These are phyloP conservation scores for Chamaenerion angustifolium DNA, from an alignment of 345 rosid genomes.

Conservation along the genomic window DNA sequence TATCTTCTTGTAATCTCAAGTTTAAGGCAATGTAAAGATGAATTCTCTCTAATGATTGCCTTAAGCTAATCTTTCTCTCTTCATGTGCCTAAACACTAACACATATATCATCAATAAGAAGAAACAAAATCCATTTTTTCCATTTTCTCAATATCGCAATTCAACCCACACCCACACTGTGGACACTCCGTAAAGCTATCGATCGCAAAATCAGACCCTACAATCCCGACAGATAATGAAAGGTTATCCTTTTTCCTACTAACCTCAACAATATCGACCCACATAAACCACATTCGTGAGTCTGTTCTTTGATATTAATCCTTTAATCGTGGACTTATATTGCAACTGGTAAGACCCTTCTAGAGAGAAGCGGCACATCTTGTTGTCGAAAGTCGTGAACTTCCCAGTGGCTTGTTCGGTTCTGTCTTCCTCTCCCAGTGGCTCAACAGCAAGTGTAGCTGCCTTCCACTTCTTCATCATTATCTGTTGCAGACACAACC, in stretches of 20 bases:
- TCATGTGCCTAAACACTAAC: no score
- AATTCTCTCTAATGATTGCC: no score
- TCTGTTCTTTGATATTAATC: slow-evolving; percentile 28
- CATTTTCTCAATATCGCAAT: slow-evolving; percentile 17
- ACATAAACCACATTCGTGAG: slow-evolving; percentile 27
- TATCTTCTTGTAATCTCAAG: no score
- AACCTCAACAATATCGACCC: slow-evolving; percentile 56
- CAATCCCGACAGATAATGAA: slow-evolving; percentile 51
- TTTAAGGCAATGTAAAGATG: no score
- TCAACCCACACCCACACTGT: slow-evolving; percentile 80
- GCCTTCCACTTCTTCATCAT: no score
- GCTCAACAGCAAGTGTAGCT: no score
- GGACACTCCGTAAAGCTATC: slow-evolving; percentile 61
- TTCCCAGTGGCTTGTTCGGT: slow-evolving; percentile 33
- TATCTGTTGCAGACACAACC: no score
- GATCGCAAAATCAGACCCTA: slow-evolving; percentile 44
- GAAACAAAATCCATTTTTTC: slow-evolving; percentile 15
- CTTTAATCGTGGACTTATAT: slow-evolving; percentile 35
- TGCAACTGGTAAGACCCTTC: slow-evolving; percentile 46
- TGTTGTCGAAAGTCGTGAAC: slow-evolving; percentile 37
- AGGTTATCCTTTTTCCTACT: slow-evolving; percentile 32
- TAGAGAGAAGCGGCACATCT: slow-evolving; percentile 42
- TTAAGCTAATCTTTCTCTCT: no score
- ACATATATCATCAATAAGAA: slow-evolving; percentile 23
- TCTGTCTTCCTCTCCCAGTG: no score